phyloP scores from a whole-genome alignment of 2,329 filamentous ascomycete genomes.

The Dothideomycetes sp. region DNA sequence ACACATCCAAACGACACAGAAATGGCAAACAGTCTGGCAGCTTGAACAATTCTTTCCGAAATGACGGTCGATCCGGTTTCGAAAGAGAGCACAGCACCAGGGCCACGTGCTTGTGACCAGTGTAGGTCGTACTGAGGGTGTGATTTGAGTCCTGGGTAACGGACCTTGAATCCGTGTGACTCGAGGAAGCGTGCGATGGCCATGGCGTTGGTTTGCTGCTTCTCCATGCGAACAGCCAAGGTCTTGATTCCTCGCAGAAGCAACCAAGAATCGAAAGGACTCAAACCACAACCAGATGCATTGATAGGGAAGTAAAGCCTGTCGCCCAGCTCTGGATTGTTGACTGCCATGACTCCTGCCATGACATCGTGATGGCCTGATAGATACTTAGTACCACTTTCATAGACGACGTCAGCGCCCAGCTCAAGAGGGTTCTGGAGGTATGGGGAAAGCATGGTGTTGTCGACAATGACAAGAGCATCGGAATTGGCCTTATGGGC shows the following conservation, averaged over 20 bases:
- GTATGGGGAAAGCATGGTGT: constrained; percentile 97
- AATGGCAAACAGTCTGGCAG: constrained; percentile 84
- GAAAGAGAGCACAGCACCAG: constrained; percentile 89
- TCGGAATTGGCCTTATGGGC: constrained; percentile 69
- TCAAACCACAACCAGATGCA: constrained; percentile 83
- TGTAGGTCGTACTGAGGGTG: constrained; percentile 96
- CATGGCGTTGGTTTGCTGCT: constrained; percentile 89
- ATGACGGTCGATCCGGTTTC: constrained; percentile 81
- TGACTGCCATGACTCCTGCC: constrained; percentile 92
- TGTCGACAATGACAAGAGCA: constrained; percentile 85
- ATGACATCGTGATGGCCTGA: constrained; percentile 98
- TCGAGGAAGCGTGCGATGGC: constrained; percentile 89
- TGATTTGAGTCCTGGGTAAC: constrained; percentile 86
- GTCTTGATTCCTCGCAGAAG: constrained; percentile 95
- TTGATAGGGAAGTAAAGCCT: constrained; percentile 97
- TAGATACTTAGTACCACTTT: constrained; percentile 95
- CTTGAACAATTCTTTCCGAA: constrained; percentile 89
- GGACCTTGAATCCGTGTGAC: constrained; percentile 80
- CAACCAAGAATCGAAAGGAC: constrained; percentile 92
- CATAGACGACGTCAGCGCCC: constrained; percentile 92
- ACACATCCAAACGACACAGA: constrained; percentile 97
- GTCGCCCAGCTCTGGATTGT: constrained; percentile 71
- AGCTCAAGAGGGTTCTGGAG: constrained; percentile 88
- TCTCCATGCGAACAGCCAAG: constrained; percentile 94
- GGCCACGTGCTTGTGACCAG: constrained; percentile 88